A percentile compares a stretch with the other conserved stretches of the same genome.
phyloP scores from a whole-genome alignment of 768 basidiomycete species.

The Amanita rubescens region DNA sequence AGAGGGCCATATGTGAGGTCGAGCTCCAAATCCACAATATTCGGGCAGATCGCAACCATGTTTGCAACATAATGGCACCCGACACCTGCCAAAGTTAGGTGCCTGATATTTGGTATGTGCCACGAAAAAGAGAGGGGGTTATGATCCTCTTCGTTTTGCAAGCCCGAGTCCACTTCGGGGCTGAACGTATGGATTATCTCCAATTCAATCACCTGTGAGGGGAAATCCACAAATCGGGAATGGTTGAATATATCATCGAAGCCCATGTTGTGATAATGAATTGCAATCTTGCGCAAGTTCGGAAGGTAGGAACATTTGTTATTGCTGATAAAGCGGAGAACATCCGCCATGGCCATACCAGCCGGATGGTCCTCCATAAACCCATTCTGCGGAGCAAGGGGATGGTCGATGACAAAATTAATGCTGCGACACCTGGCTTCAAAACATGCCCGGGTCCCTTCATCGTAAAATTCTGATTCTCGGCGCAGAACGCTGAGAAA shows the following conservation, averaged over 20 bases:
- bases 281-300: slow-evolving; percentile 21
- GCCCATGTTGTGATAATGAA: slow-evolving; percentile 25
- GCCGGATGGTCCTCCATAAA: not conserved
- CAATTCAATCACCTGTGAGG: slow-evolving; percentile 24
- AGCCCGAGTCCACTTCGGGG: slow-evolving; percentile 12
- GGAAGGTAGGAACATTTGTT: slow-evolving; percentile 19
- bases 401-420: slow-evolving; percentile 24
- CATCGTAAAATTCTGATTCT: not conserved
- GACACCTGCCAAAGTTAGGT: slow-evolving; percentile 15
- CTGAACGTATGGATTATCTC: slow-evolving; percentile 25
- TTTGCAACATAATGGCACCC: slow-evolving; percentile 17
- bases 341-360: slow-evolving; percentile 14
- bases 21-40: slow-evolving; percentile 10
- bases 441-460: slow-evolving; percentile 5
- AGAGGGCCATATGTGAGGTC: not conserved
- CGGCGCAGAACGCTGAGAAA: slow-evolving; percentile 13
- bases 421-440: slow-evolving; percentile 25
- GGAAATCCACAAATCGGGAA: slow-evolving; percentile 21
- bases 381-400: not conserved
- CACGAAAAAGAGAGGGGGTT: slow-evolving; percentile 5
- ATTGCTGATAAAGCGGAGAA: slow-evolving; percentile 20
- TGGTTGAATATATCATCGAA: slow-evolving; percentile 29
- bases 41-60: slow-evolving; percentile 17
- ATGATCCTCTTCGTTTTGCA: slow-evolving; percentile 11
- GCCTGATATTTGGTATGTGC: slow-evolving; percentile 17